Conservation (phyloP, 257 asterid genomes). For the Penstemon davidsonii region DNA sequence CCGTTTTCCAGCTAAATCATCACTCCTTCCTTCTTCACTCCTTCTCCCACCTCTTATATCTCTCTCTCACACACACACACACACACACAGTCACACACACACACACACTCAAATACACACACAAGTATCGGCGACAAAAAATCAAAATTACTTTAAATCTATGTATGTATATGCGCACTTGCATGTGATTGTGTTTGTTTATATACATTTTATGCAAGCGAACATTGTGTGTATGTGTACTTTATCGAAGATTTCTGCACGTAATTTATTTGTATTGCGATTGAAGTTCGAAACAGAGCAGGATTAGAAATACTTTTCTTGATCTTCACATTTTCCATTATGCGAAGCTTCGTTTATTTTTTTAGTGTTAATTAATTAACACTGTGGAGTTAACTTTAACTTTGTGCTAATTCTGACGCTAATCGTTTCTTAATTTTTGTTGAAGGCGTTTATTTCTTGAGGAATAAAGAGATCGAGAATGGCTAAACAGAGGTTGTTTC, state of each 20-base stretch:
- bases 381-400: conserved; percentile 24
- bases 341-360: conserved; percentile 38
- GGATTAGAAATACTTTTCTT: conserved; percentile 43
- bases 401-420: conserved; percentile 27
- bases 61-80: conserved; percentile 15
- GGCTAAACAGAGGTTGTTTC: conserved; percentile 40
- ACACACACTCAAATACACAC: too few species aligned
- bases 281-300: conserved; percentile 40
- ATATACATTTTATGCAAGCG: background rate
- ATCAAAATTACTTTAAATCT: background rate
- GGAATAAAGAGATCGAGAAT: conserved; percentile 28
- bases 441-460: conserved; percentile 16
- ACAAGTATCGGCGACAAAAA: too few species aligned
- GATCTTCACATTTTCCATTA: conserved; percentile 42
- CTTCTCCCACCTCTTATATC: conserved; percentile 23
- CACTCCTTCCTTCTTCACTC: conserved; percentile 10
- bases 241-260: conserved; percentile 14
- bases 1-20: conserved; percentile 34
- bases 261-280: conserved; percentile 29
- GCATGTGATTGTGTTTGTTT: background rate
- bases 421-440: conserved; percentile 6
- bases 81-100: too few species aligned
- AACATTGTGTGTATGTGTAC: background rate
- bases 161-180: background rate
- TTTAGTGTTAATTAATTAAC: conserved; percentile 27